Evolutionary conservation across 352 stramenopile genomes (phyloP), one percentile per base, ranked within the genome.

Genomic region (Phytophthora niederhauseri): DNA sequence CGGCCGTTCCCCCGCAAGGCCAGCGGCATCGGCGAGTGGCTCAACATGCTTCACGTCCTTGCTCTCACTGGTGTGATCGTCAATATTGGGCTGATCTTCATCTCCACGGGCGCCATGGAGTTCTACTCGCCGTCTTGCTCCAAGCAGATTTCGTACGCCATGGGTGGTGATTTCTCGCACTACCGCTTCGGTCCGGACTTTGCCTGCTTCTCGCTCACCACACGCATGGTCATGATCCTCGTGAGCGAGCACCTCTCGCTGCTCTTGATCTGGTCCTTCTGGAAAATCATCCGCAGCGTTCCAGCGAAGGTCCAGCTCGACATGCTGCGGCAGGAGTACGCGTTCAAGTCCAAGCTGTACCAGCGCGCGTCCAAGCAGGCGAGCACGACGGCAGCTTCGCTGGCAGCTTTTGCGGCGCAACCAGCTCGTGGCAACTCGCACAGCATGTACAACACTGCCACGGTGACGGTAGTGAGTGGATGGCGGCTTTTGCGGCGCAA

Each of bases 111-210:
- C 14, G 80, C 87, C 31, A 84, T 92, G 64, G 87, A 94, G 63
- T 94, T 94, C 57, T 90, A 72, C 61, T 90, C 82, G 28, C 26
- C 66, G 1, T 50, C 56, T 4, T 94, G 87, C 57, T 77, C 82
- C 6, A 54, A 73, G 45, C 74, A 87, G 50, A 88, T 92, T 65
- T 76, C 72, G 3, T 57, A 81, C 17, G 77, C 81, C 15, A 80
- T 94, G 66, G 78, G 78, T 11, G 72, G 70, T 19, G 76, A 94
- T 66, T 90, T 86, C 22, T 75, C 73, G 17, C 68, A 81, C 43
- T 94, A 89, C 61, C 82, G 77, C 46, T 92, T 94, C 62, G 87
- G 87, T 5, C 87, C 87, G 3, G 82, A 92, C 62, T 91, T 94
- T 45, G 60, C 77, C 19, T 94, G 87, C 71, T 89, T 91, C 68